phyloP scores from a whole-genome alignment of 371 early-diverging fungal species.

The Rhizomucor pusillus region DNA sequence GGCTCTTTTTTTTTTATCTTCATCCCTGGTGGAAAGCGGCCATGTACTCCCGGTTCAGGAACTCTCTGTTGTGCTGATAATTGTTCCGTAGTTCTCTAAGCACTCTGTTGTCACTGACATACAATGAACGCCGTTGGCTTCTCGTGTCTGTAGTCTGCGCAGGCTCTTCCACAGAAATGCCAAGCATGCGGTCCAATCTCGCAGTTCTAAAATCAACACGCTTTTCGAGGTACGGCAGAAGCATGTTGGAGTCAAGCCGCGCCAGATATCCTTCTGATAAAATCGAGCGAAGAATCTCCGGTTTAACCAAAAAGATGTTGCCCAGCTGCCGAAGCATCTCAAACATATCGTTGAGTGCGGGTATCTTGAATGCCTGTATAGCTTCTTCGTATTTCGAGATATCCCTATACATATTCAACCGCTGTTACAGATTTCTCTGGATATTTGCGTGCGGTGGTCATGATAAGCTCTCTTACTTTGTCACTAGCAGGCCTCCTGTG shows the following conservation, averaged over 20 bases:
- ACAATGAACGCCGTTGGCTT: constrained; percentile 40
- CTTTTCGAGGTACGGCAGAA: constrained; percentile 83
- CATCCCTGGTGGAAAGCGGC: constrained; percentile 26
- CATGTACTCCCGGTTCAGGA: constrained; percentile 31
- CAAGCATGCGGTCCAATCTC: constrained; percentile 61
- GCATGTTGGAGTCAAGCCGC: constrained; percentile 69
- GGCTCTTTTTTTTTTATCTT: too few relatives aligned
- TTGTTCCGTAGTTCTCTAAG: constrained; percentile 46
- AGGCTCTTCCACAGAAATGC: constrained; percentile 26
- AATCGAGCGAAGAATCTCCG: constrained; percentile 84
- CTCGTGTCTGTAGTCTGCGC: not conserved
- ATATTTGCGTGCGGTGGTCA: too few relatives aligned
- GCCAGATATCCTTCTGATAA: constrained; percentile 81
- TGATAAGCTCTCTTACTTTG: constrained; percentile 58
- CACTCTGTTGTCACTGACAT: constrained; percentile 47
- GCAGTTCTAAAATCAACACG: constrained; percentile 84
- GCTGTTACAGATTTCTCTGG: not conserved
- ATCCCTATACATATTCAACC: constrained; percentile 58
- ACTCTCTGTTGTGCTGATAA: constrained; percentile 23
- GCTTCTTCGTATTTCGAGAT: constrained; percentile 90
- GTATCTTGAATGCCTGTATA: constrained; percentile 73
- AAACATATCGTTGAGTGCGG: constrained; percentile 79
- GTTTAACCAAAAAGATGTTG: constrained; percentile 86
- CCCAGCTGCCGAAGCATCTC: constrained; percentile 90
- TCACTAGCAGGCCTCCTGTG: constrained; percentile 83